These are phyloP conservation scores for Aspergillus mulundensis DNA, from an alignment of 495 filamentous ascomycete species.

Conservation along the genomic window DNA sequence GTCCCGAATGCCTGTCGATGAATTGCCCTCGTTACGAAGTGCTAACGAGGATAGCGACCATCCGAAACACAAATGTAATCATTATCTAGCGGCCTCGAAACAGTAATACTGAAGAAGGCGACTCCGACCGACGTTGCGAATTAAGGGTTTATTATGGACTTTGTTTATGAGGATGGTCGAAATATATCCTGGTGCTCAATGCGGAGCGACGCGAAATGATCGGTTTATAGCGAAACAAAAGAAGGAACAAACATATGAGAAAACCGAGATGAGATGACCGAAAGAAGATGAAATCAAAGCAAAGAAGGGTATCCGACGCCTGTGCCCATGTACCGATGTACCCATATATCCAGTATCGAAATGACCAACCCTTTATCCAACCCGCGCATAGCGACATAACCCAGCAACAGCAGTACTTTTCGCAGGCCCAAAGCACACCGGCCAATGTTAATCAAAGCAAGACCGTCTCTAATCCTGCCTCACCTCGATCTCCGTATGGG, in stretches of 20 bases:
- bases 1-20: no score
- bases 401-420: neutral
- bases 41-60: no score
- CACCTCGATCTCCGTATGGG: slow-evolving; percentile 35
- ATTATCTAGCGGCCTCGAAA: no score
- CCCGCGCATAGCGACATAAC: neutral
- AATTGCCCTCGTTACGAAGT: no score
- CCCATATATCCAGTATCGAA: neutral
- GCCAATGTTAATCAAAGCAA: neutral
- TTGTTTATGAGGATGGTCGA: no score
- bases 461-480: slow-evolving; percentile 6
- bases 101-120: no score
- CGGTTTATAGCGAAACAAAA: neutral
- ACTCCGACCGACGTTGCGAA: no score
- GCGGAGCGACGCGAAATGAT: no score
- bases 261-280: neutral
- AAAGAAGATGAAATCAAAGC: neutral
- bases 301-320: neutral
- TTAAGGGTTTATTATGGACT: no score
- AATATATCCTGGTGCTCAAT: no score
- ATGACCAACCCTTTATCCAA: neutral
- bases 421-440: neutral
- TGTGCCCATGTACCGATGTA: neutral
- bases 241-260: neutral
- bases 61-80: no score